phyloP scores from a whole-genome alignment of 148 eudicot genomes.

The Silene latifolia region DNA sequence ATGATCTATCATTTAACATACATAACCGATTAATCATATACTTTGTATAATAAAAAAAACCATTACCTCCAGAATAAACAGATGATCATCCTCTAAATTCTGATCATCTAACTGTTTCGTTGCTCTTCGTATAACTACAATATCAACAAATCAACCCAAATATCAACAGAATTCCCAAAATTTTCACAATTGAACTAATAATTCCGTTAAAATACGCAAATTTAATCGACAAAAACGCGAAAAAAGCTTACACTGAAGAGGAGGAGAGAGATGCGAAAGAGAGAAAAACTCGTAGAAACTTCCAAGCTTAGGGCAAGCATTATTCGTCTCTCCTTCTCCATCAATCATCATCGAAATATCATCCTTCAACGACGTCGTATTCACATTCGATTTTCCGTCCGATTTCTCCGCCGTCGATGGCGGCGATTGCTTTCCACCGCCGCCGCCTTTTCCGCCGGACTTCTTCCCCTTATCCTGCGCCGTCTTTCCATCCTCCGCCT shows the following conservation, averaged over 20 bases:
- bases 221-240: not conserved
- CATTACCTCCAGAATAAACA: constrained; percentile 86
- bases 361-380: constrained; percentile 41
- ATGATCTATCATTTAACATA: not conserved
- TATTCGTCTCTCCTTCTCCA: constrained; percentile 76
- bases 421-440: constrained; percentile 24
- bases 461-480: constrained; percentile 46
- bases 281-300: constrained; percentile 97
- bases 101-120: constrained; percentile 48
- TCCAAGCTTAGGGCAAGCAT: constrained; percentile 78
- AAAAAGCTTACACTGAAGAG: constrained; percentile 63
- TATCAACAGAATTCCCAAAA: not conserved
- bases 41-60: too few species aligned
- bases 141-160: not conserved
- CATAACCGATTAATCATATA: not conserved
- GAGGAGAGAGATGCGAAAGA: constrained; percentile 88
- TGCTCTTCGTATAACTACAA: constrained; percentile 65
- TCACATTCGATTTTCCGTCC: constrained; percentile 15
- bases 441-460: constrained; percentile 32
- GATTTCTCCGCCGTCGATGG: constrained; percentile 26
- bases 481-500: constrained; percentile 38
- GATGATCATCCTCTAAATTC: constrained; percentile 57
- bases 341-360: constrained; percentile 51
- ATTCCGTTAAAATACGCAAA: not conserved
- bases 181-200: not conserved